Evolutionary conservation across 2,329 filamentous ascomycete genomes (phyloP).

Genomic region (Tolypocladium nubicola): DNA sequence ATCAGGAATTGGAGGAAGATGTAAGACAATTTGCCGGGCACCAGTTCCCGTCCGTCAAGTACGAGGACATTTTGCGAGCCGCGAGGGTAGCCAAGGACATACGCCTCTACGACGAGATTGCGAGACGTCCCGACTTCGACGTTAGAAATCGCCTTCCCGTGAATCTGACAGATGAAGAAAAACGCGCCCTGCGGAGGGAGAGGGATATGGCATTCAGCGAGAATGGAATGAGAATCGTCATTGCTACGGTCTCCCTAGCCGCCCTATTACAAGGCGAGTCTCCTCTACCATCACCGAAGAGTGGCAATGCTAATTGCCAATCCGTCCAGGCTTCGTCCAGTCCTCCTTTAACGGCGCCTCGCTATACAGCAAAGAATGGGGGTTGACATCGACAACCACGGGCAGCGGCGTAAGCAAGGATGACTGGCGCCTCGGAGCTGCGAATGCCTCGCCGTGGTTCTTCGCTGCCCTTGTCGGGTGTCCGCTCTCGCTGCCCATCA

Average conservation of each 20-base stretch:
- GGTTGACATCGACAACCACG: conserved; percentile 5
- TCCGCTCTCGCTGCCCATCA: conserved; percentile 28
- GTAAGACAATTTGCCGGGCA: conserved; percentile 19
- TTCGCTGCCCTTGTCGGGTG: conserved; percentile 27
- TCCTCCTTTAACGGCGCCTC: conserved; percentile 32
- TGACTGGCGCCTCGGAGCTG: conserved; percentile 27
- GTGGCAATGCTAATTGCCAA: background rate
- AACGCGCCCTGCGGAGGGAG: conserved; percentile 23
- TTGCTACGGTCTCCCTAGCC: conserved; percentile 31
- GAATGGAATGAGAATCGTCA: conserved; percentile 26
- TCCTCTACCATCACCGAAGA: background rate
- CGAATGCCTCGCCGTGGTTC: conserved; percentile 29
- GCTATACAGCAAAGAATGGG: conserved; percentile 16
- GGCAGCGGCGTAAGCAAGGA: conserved; percentile 5
- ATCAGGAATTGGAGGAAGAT: conserved; percentile 25
- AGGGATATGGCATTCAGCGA: conserved; percentile 28
- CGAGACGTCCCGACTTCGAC: conserved; percentile 12
- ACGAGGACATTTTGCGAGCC: conserved; percentile 21
- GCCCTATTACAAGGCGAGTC: conserved; percentile 26
- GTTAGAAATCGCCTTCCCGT: conserved; percentile 16
- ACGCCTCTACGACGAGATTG: conserved; percentile 25
- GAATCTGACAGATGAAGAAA: conserved; percentile 22
- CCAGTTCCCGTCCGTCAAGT: conserved; percentile 18
- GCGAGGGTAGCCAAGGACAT: conserved; percentile 30
- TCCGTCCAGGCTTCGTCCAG: conserved; percentile 27